Conservation (phyloP, 1,284 basidiomycete genomes). For the Boletus chippewaensis region DNA sequence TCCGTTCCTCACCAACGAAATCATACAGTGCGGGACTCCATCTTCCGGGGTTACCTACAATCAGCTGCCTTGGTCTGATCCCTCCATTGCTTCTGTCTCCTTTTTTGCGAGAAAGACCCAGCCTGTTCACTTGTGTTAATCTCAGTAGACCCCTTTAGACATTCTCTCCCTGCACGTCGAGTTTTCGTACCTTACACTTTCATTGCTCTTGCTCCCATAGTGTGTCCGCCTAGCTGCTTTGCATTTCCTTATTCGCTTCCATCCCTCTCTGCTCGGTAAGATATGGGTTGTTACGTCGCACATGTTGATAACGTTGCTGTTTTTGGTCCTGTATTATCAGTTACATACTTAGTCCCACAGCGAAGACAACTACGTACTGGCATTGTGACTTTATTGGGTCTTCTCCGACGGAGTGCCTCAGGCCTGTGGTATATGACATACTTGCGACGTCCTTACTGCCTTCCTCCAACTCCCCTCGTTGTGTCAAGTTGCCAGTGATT, state of each 20-base stretch:
- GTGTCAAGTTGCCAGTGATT: not conserved
- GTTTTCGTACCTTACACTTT: slow-evolving; percentile 9
- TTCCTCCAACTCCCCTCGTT: no score
- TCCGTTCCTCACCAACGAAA: slow-evolving; percentile 14
- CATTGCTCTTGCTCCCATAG: not conserved
- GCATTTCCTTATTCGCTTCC: slow-evolving; percentile 8
- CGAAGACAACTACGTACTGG: not conserved
- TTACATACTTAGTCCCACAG: no score
- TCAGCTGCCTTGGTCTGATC: slow-evolving; percentile 58
- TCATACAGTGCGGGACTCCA: slow-evolving; percentile 56
- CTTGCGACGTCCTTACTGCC: not conserved
- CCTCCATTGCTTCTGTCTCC: not conserved
- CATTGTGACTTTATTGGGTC: slow-evolving; percentile 23
- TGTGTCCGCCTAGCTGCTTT: slow-evolving; percentile 1
- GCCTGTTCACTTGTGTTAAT: slow-evolving; percentile 7
- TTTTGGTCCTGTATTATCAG: slow-evolving; percentile 17
- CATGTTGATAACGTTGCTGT: slow-evolving; percentile 11
- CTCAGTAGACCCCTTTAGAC: not conserved
- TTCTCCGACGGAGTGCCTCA: slow-evolving; percentile 17
- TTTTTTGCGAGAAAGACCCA: not conserved
- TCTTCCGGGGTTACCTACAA: slow-evolving; percentile 65
- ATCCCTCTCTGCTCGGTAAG: not conserved
- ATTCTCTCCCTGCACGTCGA: not conserved
- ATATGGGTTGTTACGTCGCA: not conserved
- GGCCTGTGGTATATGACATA: slow-evolving; percentile 9